phyloP scores from a whole-genome alignment of 78 protist species.

The Kipferlia bialata region DNA sequence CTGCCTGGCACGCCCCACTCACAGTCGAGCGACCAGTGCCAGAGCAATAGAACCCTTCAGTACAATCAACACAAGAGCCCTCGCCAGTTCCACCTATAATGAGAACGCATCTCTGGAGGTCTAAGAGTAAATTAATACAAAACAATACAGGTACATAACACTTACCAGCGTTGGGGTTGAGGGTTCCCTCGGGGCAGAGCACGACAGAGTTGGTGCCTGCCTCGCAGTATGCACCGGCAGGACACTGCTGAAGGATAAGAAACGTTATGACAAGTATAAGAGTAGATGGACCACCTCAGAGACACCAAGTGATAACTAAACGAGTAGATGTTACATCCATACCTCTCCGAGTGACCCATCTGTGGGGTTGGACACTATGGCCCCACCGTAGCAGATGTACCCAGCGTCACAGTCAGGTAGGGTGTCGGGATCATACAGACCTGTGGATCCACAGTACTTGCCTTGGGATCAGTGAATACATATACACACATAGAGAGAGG shows the following conservation, averaged over 20 bases:
- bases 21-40: background rate
- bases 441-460: constrained; percentile 4
- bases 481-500: too few relatives aligned
- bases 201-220: constrained; percentile 8
- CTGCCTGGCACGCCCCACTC: background rate
- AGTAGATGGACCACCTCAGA: too few relatives aligned
- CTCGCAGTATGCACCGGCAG: constrained; percentile 24
- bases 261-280: too few relatives aligned
- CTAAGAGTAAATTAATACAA: too few relatives aligned
- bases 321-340: too few relatives aligned
- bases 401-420: constrained; percentile 33
- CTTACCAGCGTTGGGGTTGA: background rate
- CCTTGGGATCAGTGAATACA: constrained; percentile 1
- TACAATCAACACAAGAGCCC: too few relatives aligned
- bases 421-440: background rate
- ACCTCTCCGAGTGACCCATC: background rate
- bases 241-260: too few relatives aligned
- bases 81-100: too few relatives aligned
- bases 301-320: too few relatives aligned
- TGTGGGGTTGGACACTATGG: background rate
- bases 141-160: too few relatives aligned
- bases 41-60: constrained; percentile 5
- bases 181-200: background rate
- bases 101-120: too few relatives aligned
- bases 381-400: constrained; percentile 12